Conservation (phyloP, 495 filamentous ascomycete genomes). For the Cenococcum geophilum region DNA sequence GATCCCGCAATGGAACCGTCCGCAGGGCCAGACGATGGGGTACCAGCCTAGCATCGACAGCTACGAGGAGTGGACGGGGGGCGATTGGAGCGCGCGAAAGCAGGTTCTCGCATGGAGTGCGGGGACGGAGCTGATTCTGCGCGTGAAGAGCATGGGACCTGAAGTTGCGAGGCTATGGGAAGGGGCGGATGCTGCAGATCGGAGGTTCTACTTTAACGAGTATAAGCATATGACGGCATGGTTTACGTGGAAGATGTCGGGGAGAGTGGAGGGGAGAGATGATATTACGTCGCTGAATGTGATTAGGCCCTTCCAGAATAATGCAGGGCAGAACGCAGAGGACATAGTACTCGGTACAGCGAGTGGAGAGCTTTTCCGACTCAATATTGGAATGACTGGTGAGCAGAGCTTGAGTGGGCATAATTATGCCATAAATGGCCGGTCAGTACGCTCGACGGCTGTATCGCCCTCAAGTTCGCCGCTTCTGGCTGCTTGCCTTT, state of each 20-base stretch:
- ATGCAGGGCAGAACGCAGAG: constrained; percentile 36
- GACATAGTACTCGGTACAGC: constrained; percentile 43
- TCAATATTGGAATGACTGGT: constrained; percentile 23
- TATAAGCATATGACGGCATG: constrained; percentile 38
- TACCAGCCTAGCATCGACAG: constrained; percentile 58
- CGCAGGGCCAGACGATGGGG: constrained; percentile 55
- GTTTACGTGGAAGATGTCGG: constrained; percentile 49
- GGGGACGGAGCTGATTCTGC: constrained; percentile 51
- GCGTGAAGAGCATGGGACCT: constrained; percentile 35
- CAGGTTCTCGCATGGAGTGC: constrained; percentile 59
- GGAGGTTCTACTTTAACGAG: constrained; percentile 24
- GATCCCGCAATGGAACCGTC: constrained; percentile 30
- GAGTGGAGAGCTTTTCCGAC: constrained; percentile 40
- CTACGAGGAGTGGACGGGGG: constrained; percentile 51
- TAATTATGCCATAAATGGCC: constrained; percentile 19
- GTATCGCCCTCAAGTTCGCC: constrained; percentile 23
- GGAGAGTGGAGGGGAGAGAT: constrained; percentile 52
- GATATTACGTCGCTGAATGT: constrained; percentile 57
- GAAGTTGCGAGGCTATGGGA: constrained; percentile 11
- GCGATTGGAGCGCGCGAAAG: constrained; percentile 48
- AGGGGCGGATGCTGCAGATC: constrained; percentile 11
- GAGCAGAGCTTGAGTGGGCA: constrained; percentile 16
- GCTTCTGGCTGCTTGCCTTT: constrained; percentile 31
- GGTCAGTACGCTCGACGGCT: constrained; percentile 21
- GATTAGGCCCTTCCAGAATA: constrained; percentile 41